These are phyloP conservation scores for Colletotrichum sp. DNA, from an alignment of 2,329 filamentous ascomycete species.

Conservation along the genomic window DNA sequence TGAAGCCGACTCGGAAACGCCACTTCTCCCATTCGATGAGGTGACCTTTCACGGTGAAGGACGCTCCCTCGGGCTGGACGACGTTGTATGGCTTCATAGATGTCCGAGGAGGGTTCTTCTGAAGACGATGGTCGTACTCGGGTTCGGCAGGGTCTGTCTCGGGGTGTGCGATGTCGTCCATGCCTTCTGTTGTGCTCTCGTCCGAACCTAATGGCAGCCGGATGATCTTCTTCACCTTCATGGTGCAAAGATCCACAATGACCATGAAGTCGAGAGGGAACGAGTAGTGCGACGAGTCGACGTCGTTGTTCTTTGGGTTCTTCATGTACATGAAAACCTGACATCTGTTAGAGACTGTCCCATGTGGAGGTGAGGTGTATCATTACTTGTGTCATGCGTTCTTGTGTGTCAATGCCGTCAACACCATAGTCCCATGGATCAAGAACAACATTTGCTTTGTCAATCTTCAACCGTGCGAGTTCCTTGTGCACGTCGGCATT, in stretches of 20 bases:
- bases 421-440: constrained; percentile 1
- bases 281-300: neutral
- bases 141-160: neutral
- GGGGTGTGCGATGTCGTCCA: neutral
- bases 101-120: constrained; percentile 23
- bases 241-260: neutral
- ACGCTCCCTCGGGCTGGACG: constrained; percentile 38
- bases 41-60: constrained; percentile 31
- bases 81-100: constrained; percentile 42
- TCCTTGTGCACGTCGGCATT: neutral
- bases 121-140: constrained; percentile 35
- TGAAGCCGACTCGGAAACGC: constrained; percentile 65
- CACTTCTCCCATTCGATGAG: constrained; percentile 33
- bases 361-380: rapidly evolving
- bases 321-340: neutral
- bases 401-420: neutral
- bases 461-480: neutral
- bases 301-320: neutral
- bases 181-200: neutral
- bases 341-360: neutral
- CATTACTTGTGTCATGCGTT: neutral
- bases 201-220: neutral
- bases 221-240: neutral
- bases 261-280: neutral
- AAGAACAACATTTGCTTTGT: neutral